Evolutionary conservation across 164 flowering plant species (phyloP), one percentile per base, ranked within the genome.

Genomic region (Vitis riparia): DNA sequence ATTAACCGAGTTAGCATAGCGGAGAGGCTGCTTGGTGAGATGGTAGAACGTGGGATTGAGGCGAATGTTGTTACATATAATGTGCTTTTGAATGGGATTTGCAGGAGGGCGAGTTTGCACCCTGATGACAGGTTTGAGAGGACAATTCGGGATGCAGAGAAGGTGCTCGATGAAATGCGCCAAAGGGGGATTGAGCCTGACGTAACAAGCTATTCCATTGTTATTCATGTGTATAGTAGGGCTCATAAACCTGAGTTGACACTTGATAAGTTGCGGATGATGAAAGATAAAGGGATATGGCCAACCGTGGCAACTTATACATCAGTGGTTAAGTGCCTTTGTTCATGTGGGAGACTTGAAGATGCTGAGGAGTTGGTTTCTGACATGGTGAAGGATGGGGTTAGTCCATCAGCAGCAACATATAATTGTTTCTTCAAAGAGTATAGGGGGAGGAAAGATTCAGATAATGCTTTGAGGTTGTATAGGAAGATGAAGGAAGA

Each of bases 381-480:
- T 48, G 93, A 90, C 71, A 96, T 96, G 98, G 87, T 76, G 62
- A 62, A 62, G 7, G 76, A 74, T 78, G 97, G 97, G 23, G 83
- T 96, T 3, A 83, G 81, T 58, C 95, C 98, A n/a, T 76, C 81
- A 27, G 86, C 91, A 5, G 82, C 71, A 8, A 96, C 98, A 2
- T 93, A 87, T 68, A 93, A 93, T 63, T 96, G 97, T 73, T 96
- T 96, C 79, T 92, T 91, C 48, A 91, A 93, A 83, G 99, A 91
- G 77, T 93, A 86, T 49, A 74, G 83, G 58, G 98, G 95, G 53
- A 83, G 97, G 80, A 91, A 84, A 66, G 92, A 91, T 77, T 83
- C 74, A 3, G 88, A 85, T 12, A 83, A 77, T 57, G 98, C 99
- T 11, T 70, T 96, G 86, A 80, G 77, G 52, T 75, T 96, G 83